These are phyloP conservation scores for Dendrobium catenatum DNA, from an alignment of 106 monocot genomes.

Conservation along the genomic window DNA sequence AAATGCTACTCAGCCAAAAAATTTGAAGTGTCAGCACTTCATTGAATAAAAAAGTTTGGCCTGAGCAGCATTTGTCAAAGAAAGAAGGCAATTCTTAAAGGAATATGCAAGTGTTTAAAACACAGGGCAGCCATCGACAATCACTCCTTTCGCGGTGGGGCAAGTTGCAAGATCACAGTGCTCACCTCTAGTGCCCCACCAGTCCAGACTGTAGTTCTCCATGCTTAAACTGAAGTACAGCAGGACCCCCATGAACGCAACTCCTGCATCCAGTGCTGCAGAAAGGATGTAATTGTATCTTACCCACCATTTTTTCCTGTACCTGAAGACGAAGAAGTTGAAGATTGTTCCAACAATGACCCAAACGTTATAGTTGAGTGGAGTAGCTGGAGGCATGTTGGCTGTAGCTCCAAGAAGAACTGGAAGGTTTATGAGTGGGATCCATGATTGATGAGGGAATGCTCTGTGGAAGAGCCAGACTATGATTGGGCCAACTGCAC, in stretches of 20 bases:
- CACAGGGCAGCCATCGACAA: slow-evolving; percentile 18
- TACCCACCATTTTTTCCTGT: slow-evolving; percentile 75
- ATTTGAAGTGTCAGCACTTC: no score
- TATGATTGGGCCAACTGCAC: slow-evolving; percentile 59
- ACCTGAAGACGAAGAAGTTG: slow-evolving; percentile 83
- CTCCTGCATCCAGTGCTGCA: slow-evolving; percentile 61
- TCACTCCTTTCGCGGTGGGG: slow-evolving; percentile 49
- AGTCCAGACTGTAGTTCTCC: slow-evolving; percentile 35
- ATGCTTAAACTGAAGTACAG: slow-evolving; percentile 51
- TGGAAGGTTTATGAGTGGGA: slow-evolving; percentile 72
- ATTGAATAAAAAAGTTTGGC: no score
- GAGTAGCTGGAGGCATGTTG: slow-evolving; percentile 75
- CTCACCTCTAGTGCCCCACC: slow-evolving; percentile 64
- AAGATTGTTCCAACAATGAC: slow-evolving; percentile 55
- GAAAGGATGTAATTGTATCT: slow-evolving; percentile 76
- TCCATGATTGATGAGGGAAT: slow-evolving; percentile 66
- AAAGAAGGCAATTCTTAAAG: no score
- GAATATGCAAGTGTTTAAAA: background rate
- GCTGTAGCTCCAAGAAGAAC: slow-evolving; percentile 82
- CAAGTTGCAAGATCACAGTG: slow-evolving; percentile 59
- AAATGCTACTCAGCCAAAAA: no score
- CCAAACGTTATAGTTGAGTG: slow-evolving; percentile 79
- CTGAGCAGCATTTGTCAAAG: background rate
- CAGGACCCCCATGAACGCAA: slow-evolving; percentile 67
- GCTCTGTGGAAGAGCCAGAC: slow-evolving; percentile 75